phyloP scores from a whole-genome alignment of 176 grass and related monocot genomes.

The Cenchrus purpureus region DNA sequence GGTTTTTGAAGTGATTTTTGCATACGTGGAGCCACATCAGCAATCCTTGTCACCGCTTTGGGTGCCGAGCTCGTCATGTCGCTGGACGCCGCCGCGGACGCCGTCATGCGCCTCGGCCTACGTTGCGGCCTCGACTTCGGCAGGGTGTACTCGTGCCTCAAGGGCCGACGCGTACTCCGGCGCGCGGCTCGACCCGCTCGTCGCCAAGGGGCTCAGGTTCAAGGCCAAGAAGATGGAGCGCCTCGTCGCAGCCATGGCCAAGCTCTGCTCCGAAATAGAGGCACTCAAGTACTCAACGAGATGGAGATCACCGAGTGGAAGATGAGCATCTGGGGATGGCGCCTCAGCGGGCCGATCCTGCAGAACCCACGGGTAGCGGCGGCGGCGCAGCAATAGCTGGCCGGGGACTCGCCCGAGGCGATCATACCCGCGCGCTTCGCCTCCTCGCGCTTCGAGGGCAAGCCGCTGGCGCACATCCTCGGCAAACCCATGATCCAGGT shows the following conservation, averaged over 20 bases:
- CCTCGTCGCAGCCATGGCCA: conserved; percentile 57
- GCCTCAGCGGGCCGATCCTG: conserved; percentile 81
- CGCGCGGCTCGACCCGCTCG: conserved; percentile 49
- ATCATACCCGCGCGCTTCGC: conserved; percentile 93
- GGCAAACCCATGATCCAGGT: conserved; percentile 95
- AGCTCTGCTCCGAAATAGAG: conserved; percentile 80
- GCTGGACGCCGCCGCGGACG: conserved; percentile 73
- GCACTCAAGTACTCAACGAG: conserved; percentile 48
- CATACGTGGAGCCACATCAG: too few species aligned
- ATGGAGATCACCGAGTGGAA: conserved; percentile 67
- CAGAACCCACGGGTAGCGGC: background rate
- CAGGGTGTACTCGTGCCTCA: conserved; percentile 57
- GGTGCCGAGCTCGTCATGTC: conserved; percentile 62
- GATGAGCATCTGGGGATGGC: conserved; percentile 54
- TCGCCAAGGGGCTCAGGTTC: conserved; percentile 52
- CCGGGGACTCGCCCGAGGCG: conserved; percentile 34
- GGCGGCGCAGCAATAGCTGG: background rate
- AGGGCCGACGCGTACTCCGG: conserved; percentile 43
- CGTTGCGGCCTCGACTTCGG: conserved; percentile 70
- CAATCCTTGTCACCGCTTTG: too few species aligned
- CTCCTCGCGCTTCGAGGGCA: conserved; percentile 86
- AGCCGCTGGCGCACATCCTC: conserved; percentile 78
- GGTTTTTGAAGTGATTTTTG: too few species aligned
- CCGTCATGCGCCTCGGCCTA: conserved; percentile 62
- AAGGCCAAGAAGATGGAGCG: conserved; percentile 84